Evolutionary conservation across 768 basidiomycete species (phyloP).

Genomic region (Mycena filopes): DNA sequence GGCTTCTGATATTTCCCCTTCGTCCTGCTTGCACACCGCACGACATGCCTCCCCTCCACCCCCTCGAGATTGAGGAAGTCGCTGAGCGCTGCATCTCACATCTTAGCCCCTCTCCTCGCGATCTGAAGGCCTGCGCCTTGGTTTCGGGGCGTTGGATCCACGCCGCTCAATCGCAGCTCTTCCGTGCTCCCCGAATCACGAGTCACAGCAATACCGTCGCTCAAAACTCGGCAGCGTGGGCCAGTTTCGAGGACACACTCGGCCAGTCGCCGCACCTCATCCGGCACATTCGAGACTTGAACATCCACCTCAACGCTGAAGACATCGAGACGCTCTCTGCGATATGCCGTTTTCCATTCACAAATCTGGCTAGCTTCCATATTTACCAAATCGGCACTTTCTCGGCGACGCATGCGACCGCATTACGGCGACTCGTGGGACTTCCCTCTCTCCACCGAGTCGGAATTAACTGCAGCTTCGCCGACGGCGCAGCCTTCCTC

Average conservation of each 20-base stretch:
- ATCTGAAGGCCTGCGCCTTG: not conserved
- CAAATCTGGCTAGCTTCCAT: not conserved
- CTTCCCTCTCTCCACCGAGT: too few relatives aligned
- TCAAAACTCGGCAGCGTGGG: not conserved
- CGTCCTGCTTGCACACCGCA: too few relatives aligned
- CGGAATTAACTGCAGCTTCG: too few relatives aligned
- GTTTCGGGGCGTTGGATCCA: not conserved
- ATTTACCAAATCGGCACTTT: too few relatives aligned
- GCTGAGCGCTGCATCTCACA: too few relatives aligned
- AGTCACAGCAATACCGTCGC: not conserved
- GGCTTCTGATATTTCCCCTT: too few relatives aligned
- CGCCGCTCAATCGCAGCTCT: not conserved
- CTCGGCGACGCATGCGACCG: too few relatives aligned
- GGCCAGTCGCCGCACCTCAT: not conserved
- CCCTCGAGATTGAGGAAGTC: too few relatives aligned
- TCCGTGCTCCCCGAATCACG: not conserved
- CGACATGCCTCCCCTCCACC: too few relatives aligned
- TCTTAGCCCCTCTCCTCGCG: too few relatives aligned
- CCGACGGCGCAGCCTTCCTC: too few relatives aligned
- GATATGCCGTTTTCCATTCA: not conserved
- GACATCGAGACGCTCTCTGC: not conserved
- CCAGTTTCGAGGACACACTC: not conserved
- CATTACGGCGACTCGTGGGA: too few relatives aligned
- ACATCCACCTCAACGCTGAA: not conserved
- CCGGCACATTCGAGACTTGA: not conserved